Evolutionary conservation across 495 filamentous ascomycete genomes (phyloP).

Genomic region (Neurospora discreta): DNA sequence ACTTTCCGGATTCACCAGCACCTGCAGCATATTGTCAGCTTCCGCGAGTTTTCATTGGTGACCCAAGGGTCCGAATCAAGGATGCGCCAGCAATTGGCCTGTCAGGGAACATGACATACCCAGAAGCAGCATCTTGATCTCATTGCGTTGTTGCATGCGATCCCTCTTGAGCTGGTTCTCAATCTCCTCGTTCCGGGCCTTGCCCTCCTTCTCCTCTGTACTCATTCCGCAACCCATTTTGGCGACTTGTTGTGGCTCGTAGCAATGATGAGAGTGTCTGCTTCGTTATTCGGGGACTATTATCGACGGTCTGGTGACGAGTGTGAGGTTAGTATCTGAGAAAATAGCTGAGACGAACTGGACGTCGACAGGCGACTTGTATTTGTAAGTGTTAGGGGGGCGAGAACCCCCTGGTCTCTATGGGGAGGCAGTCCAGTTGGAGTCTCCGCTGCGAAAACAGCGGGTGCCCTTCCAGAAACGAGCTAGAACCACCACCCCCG

Average conservation of each 20-base stretch:
- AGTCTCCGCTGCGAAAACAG: not conserved
- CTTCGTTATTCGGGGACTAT: slow-evolving; percentile 1
- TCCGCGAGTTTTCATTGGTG: not conserved
- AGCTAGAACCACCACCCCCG: not conserved
- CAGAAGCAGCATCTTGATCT: slow-evolving; percentile 98
- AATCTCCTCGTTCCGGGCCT: slow-evolving; percentile 97
- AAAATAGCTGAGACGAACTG: not conserved
- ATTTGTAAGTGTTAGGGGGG: not conserved
- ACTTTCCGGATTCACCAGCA: slow-evolving; percentile 99
- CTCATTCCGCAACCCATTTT: slow-evolving; percentile 99
- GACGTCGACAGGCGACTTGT: not conserved
- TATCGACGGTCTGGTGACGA: not conserved
- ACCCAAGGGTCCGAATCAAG: not conserved
- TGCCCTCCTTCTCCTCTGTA: slow-evolving; percentile 99
- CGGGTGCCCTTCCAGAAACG: not conserved
- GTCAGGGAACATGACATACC: slow-evolving; percentile 45
- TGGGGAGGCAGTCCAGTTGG: not conserved
- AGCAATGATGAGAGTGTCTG: slow-evolving; percentile 9
- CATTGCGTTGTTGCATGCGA: slow-evolving; percentile 89
- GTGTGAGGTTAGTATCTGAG: not conserved
- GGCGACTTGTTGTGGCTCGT: slow-evolving; percentile 27
- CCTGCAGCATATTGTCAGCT: slow-evolving; percentile 41
- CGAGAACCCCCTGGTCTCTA: not conserved
- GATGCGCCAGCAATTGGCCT: not conserved
- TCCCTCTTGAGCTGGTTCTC: slow-evolving; percentile 95